A percentile compares a stretch with the other conserved stretches of the same genome.
phyloP scores from a whole-genome alignment of 192 early-diverging fungal species.

The Polychytrium aggregatum region DNA sequence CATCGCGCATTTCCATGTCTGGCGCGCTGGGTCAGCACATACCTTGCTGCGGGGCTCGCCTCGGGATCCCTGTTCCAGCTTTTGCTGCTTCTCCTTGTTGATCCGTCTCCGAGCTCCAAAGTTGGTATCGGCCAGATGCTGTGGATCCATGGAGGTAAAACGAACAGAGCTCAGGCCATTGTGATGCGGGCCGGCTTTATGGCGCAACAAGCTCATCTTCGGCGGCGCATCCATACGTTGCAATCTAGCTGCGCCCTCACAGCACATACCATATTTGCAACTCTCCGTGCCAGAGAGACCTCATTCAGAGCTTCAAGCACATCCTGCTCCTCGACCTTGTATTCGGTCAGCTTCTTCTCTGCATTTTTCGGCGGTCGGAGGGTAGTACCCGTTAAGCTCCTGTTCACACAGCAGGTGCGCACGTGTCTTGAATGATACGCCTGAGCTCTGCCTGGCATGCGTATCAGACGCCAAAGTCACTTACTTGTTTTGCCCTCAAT shows the following conservation, averaged over 20 bases:
- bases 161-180: not conserved
- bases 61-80: too few relatives aligned
- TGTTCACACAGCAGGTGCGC: too few relatives aligned
- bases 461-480: constrained; percentile 2
- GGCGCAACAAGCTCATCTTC: not conserved
- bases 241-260: not conserved
- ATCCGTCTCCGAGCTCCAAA: constrained; percentile 46
- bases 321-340: constrained; percentile 63
- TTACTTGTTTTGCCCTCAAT: constrained; percentile 77
- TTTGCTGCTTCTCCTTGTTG: constrained; percentile 47
- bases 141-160: not conserved
- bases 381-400: too few relatives aligned
- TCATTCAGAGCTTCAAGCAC: constrained; percentile 76
- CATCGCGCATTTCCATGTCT: too few relatives aligned
- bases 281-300: constrained; percentile 77
- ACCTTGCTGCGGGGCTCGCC: too few relatives aligned
- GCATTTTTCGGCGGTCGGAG: not conserved
- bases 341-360: constrained; percentile 75
- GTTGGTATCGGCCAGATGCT: constrained; percentile 45
- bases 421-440: not conserved
- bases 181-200: constrained; percentile 3
- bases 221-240: not conserved
- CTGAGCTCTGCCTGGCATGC: not conserved
- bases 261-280: constrained; percentile 65
- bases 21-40: too few relatives aligned